Percentiles rank a stretch among this genome's conserved stretches.
Evolutionary conservation across 2,329 filamentous ascomycete genomes (phyloP).

Genomic region (Aspergillus aculeatus): DNA sequence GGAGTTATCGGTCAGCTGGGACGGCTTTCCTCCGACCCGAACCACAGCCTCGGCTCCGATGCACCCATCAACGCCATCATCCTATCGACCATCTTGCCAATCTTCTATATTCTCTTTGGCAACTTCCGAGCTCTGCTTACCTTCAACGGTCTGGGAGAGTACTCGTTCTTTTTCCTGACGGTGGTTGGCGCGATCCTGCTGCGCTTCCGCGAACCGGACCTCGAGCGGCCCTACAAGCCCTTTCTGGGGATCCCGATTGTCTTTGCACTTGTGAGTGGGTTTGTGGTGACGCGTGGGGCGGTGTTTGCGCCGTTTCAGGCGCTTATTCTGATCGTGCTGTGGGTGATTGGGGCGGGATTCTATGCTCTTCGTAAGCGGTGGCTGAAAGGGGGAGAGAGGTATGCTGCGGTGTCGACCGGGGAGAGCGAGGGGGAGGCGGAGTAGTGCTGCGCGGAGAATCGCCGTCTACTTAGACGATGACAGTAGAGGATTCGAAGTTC

Average conservation of each 20-base stretch:
- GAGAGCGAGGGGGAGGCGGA: not conserved
- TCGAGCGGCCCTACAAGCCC: constrained; percentile 17
- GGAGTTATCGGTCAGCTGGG: constrained; percentile 10
- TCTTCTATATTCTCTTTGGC: constrained; percentile 16
- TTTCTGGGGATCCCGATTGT: constrained; percentile 7
- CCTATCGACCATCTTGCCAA: constrained; percentile 12
- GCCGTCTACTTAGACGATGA: not conserved
- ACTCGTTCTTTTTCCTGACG: constrained; percentile 19
- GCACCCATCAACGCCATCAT: constrained; percentile 19
- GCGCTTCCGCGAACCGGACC: constrained; percentile 16
- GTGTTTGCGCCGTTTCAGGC: constrained; percentile 17
- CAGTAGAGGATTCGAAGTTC: too few species aligned
- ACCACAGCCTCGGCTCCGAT: constrained; percentile 4
- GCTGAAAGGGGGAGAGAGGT: not conserved
- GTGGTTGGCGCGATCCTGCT: constrained; percentile 16
- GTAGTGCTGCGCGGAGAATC: not conserved
- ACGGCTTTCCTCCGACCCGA: not conserved
- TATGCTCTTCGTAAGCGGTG: constrained; percentile 9
- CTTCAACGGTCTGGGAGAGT: constrained; percentile 20
- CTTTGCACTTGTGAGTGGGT: constrained; percentile 16
- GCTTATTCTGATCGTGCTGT: constrained; percentile 10
- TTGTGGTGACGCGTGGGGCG: constrained; percentile 14
- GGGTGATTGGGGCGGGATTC: constrained; percentile 11
- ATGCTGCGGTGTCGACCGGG: not conserved
- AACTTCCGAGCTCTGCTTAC: constrained; percentile 20